Percentiles rank a stretch among this genome's conserved stretches.
phyloP scores from a whole-genome alignment of 2,329 filamentous ascomycete species.

The Claviceps digitariae region DNA sequence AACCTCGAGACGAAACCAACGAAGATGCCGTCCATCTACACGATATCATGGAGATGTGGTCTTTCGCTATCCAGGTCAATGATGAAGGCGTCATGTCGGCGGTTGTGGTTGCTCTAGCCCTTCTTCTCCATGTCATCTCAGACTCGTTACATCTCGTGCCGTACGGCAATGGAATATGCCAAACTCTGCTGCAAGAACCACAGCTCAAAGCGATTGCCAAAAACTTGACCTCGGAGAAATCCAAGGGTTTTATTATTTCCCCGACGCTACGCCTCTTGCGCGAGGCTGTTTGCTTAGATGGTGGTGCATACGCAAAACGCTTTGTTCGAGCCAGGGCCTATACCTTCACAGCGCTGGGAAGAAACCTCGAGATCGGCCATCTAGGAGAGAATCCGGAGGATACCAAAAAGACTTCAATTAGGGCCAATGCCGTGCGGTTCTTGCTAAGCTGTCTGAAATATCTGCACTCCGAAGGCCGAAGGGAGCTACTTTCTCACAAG shows the following conservation, averaged over 20 bases:
- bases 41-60: slow-evolving; percentile 82
- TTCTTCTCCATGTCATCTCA: slow-evolving; percentile 69
- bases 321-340: slow-evolving; percentile 67
- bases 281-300: slow-evolving; percentile 76
- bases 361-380: slow-evolving; percentile 63
- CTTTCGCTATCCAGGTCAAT: slow-evolving; percentile 64
- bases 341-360: slow-evolving; percentile 66
- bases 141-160: slow-evolving; percentile 59
- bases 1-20: slow-evolving; percentile 28
- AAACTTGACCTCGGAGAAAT: slow-evolving; percentile 65
- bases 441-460: slow-evolving; percentile 67
- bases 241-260: slow-evolving; percentile 78
- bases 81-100: slow-evolving; percentile 72
- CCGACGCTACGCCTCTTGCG: slow-evolving; percentile 75
- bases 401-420: slow-evolving; percentile 57
- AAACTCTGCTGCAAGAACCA: slow-evolving; percentile 65
- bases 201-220: slow-evolving; percentile 70
- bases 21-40: slow-evolving; percentile 49
- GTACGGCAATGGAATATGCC: slow-evolving; percentile 65
- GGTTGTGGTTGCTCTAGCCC: slow-evolving; percentile 65
- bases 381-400: slow-evolving; percentile 46
- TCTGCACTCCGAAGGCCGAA: slow-evolving; percentile 63
- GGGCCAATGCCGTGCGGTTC: slow-evolving; percentile 73
- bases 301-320: slow-evolving; percentile 62
- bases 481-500: slow-evolving; percentile 64